Percentiles rank a stretch among this genome's conserved stretches.
These are phyloP conservation scores for Candolleomyces eurysporus DNA, from an alignment of 768 basidiomycete genomes.

Conservation along the genomic window DNA sequence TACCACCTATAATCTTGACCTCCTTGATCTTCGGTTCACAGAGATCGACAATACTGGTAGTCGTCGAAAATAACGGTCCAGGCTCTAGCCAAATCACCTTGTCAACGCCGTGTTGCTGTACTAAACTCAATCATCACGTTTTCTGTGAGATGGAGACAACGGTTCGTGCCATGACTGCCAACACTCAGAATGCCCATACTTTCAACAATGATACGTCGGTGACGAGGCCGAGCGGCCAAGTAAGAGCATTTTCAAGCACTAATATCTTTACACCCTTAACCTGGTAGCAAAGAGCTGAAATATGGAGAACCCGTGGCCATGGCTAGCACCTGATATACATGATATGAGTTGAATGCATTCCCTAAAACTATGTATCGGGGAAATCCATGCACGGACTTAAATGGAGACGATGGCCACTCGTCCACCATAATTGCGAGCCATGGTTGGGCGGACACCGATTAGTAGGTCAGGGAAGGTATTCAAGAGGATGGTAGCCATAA, in stretches of 20 bases:
- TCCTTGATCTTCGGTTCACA: slow-evolving; percentile 79
- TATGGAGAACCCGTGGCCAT: not conserved
- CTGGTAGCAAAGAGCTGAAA: slow-evolving; percentile 32
- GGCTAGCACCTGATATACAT: too few species aligned
- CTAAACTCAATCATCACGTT: not conserved
- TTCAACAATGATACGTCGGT: slow-evolving; percentile 92
- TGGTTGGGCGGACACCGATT: too few species aligned
- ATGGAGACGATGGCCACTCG: too few species aligned
- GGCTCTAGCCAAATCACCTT: slow-evolving; percentile 99
- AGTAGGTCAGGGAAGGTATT: too few species aligned
- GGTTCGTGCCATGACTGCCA: not conserved
- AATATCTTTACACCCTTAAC: slow-evolving; percentile 93
- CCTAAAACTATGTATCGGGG: too few species aligned
- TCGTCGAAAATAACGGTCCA: slow-evolving; percentile 78
- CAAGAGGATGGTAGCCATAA: too few species aligned
- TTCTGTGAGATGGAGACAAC: too few species aligned
- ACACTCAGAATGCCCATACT: slow-evolving; percentile 40
- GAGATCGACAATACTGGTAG: slow-evolving; percentile 92
- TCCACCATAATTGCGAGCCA: too few species aligned
- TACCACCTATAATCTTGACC: slow-evolving; percentile 90
- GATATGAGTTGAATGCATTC: too few species aligned
- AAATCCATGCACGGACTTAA: too few species aligned
- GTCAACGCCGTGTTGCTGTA: slow-evolving; percentile 95
- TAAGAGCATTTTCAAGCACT: slow-evolving; percentile 81
- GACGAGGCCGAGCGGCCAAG: slow-evolving; percentile 92